phyloP scores from a whole-genome alignment of 805 yeast species.

The Wickerhamiella allomyrinae region DNA sequence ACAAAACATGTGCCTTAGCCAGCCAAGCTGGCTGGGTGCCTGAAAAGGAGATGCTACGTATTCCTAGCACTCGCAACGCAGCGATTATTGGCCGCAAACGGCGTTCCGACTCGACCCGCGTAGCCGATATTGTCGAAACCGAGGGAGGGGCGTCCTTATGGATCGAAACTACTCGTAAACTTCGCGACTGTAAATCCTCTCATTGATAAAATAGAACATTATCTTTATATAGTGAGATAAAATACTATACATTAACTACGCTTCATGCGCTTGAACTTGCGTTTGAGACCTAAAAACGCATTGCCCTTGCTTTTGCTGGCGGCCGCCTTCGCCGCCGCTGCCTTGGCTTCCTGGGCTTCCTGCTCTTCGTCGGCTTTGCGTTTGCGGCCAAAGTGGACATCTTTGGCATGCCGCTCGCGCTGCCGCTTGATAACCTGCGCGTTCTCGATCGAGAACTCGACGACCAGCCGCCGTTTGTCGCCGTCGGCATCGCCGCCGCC shows the following conservation, averaged over 20 bases:
- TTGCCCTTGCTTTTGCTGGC: slow-evolving; percentile 8
- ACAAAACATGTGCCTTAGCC: slow-evolving; percentile 64
- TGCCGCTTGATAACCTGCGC: slow-evolving; percentile 88
- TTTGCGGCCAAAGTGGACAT: slow-evolving; percentile 13
- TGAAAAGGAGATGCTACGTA: slow-evolving; percentile 74
- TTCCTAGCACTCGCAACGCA: slow-evolving; percentile 88
- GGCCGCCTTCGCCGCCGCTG: slow-evolving; percentile 5
- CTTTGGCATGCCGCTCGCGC: slow-evolving; percentile 34
- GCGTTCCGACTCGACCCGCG: slow-evolving; percentile 18
- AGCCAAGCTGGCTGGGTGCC: slow-evolving; percentile 65
- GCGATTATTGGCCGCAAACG: slow-evolving; percentile 62
- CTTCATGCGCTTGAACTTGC: slow-evolving; percentile 19
- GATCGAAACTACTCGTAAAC: slow-evolving; percentile 36
- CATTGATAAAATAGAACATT: too few relatives aligned
- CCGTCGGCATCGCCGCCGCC: slow-evolving; percentile 11
- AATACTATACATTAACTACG: slow-evolving; percentile 2
- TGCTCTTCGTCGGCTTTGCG: slow-evolving; percentile 17
- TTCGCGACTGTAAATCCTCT: neutral
- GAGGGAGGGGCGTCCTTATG: slow-evolving; percentile 90
- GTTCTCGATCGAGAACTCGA: slow-evolving; percentile 91
- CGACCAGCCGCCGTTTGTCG: slow-evolving; percentile 60
- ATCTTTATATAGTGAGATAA: too few relatives aligned
- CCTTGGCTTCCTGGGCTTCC: slow-evolving; percentile 10
- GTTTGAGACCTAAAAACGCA: slow-evolving; percentile 24
- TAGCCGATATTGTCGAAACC: slow-evolving; percentile 47